Percentiles rank a stretch among this genome's conserved stretches.
phyloP scores from a whole-genome alignment of 176 grass and related monocot species.

The Leersia perrieri region DNA sequence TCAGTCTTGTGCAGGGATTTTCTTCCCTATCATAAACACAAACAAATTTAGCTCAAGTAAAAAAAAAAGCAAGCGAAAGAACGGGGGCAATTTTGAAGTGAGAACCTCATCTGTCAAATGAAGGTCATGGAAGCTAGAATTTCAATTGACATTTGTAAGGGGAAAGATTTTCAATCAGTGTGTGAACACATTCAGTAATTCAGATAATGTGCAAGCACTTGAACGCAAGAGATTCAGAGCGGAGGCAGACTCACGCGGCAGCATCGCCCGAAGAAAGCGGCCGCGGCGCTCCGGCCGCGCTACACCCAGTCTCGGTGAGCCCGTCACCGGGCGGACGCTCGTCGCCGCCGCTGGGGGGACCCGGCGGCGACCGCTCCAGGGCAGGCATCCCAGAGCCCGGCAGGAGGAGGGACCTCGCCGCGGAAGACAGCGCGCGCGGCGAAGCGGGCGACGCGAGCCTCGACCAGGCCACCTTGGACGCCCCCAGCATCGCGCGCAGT shows the following conservation, averaged over 20 bases:
- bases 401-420: constrained; percentile 12
- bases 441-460: constrained; percentile 34
- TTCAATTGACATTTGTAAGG: neutral
- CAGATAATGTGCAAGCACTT: neutral
- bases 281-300: neutral
- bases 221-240: neutral
- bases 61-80: neutral
- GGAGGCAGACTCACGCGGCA: constrained; percentile 4
- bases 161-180: neutral
- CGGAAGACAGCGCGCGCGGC: neutral
- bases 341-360: neutral
- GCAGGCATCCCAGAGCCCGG: constrained; percentile 10
- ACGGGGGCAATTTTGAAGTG: neutral
- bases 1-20: constrained; percentile 8
- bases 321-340: neutral
- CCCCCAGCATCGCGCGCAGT: constrained; percentile 23
- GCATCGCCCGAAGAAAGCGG: neutral
- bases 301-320: neutral
- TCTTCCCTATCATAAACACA: constrained; percentile 43
- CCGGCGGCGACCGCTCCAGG: neutral
- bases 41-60: neutral
- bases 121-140: neutral
- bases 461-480: constrained; percentile 27
- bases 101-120: neutral
- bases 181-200: neutral